Evolutionary conservation across 495 filamentous ascomycete species (phyloP).

Genomic region (Collariella sp.): DNA sequence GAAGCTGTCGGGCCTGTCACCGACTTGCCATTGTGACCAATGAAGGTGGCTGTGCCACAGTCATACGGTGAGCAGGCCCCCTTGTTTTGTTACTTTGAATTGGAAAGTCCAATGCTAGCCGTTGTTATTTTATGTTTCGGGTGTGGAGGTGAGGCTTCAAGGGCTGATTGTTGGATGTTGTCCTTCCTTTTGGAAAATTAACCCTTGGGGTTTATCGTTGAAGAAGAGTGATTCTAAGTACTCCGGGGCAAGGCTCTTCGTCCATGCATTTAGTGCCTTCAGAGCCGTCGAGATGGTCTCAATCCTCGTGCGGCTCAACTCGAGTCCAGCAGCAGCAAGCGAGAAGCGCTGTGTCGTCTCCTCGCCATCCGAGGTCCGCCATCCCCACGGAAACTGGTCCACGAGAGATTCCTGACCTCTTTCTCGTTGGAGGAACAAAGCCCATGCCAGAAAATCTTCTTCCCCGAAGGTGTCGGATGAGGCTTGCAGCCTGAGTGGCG

Average conservation of each 20-base stretch:
- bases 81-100: constrained; percentile 4
- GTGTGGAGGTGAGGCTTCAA: no score
- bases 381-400: constrained; percentile 11
- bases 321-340: constrained; percentile 1
- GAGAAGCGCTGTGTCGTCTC: constrained; percentile 1
- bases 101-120: constrained; percentile 11
- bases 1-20: constrained; percentile 7
- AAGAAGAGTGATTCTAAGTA: constrained; percentile 6
- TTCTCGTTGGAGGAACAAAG: constrained; percentile 10
- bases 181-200: neutral
- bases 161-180: constrained; percentile 1
- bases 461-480: constrained; percentile 24
- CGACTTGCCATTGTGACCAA: constrained; percentile 1
- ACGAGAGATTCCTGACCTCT: constrained; percentile 8
- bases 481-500: no score
- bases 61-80: constrained; percentile 4
- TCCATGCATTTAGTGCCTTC: neutral
- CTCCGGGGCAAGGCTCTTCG: neutral
- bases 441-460: constrained; percentile 25
- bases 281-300: constrained; percentile 3
- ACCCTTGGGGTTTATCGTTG: neutral
- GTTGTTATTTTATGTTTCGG: neutral
- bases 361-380: neutral
- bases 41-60: constrained; percentile 5
- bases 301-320: constrained; percentile 1